Evolutionary conservation across 2,329 filamentous ascomycete genomes (phyloP).

Genomic region (Shiraia bambusicola): DNA sequence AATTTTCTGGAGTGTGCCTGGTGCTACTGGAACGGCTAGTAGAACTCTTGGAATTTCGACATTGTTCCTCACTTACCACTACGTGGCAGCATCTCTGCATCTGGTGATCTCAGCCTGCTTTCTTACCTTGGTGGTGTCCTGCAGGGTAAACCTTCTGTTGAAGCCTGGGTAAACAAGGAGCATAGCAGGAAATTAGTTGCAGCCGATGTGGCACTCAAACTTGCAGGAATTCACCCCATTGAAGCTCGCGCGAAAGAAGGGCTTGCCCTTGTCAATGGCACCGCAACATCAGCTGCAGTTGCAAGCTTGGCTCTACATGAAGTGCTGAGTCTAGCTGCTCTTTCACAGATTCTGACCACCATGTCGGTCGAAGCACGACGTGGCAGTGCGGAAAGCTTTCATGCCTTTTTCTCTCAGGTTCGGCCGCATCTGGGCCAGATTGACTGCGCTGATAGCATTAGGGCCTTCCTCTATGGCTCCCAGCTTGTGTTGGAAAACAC

Average conservation of each 20-base stretch:
- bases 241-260: slow-evolving; percentile 51
- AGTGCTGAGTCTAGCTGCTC: slow-evolving; percentile 13
- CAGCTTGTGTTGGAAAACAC: slow-evolving; percentile 14
- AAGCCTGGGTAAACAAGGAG: slow-evolving; percentile 34
- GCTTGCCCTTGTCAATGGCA: slow-evolving; percentile 55
- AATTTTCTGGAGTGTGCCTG: too few species aligned
- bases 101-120: slow-evolving; percentile 59
- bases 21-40: slow-evolving; percentile 51
- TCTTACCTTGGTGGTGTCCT: slow-evolving; percentile 57
- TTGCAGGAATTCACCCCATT: slow-evolving; percentile 12
- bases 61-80: slow-evolving; percentile 56
- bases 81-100: slow-evolving; percentile 56
- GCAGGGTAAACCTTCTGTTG: slow-evolving; percentile 48
- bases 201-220: slow-evolving; percentile 31
- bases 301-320: slow-evolving; percentile 24
- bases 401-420: slow-evolving; percentile 59
- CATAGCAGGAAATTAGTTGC: slow-evolving; percentile 9
- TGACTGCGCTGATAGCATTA: slow-evolving; percentile 27
- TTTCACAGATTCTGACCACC: slow-evolving; percentile 60
- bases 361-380: slow-evolving; percentile 62
- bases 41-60: slow-evolving; percentile 36
- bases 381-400: slow-evolving; percentile 58
- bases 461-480: slow-evolving; percentile 24
- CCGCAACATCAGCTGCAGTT: slow-evolving; percentile 41
- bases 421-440: slow-evolving; percentile 63